Percentiles rank a stretch among this genome's conserved stretches.
Conservation (phyloP, 1,139 yeast genomes). For the Sugiyamaella castrensis region DNA sequence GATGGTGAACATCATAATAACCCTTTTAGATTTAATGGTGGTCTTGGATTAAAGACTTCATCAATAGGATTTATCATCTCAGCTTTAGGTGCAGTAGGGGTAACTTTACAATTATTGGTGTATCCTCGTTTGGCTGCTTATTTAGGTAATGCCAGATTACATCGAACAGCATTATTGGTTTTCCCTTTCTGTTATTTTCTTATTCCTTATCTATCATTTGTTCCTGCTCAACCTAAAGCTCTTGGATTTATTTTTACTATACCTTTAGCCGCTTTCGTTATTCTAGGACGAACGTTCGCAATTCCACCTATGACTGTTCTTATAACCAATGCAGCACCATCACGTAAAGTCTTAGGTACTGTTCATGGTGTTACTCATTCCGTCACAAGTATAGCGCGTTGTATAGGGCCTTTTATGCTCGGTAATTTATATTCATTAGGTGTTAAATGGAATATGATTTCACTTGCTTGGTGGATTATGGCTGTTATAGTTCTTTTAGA, state of each 20-base stretch:
- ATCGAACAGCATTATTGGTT: conserved; percentile 42
- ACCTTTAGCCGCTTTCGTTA: conserved; percentile 22
- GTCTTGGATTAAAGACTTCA: conserved; percentile 47
- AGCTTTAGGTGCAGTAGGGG: conserved; percentile 54
- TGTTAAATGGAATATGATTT: conserved; percentile 44
- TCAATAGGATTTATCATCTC: conserved; percentile 56
- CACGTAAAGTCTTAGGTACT: conserved; percentile 30
- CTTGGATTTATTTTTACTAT: conserved; percentile 33
- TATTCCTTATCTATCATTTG: conserved; percentile 53
- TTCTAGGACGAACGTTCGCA: conserved; percentile 32
- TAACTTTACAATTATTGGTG: conserved; percentile 47
- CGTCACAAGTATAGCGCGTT: conserved; percentile 52
- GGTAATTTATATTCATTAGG: conserved; percentile 51
- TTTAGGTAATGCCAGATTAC: conserved; percentile 48
- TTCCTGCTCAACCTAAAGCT: conserved; percentile 43
- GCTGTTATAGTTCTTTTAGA: conserved; percentile 34
- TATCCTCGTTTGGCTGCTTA: conserved; percentile 56
- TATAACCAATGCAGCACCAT: conserved; percentile 34
- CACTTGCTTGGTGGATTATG: conserved; percentile 53
- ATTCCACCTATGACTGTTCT: conserved; percentile 35
- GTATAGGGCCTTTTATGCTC: conserved; percentile 55
- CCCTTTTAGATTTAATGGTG: conserved; percentile 49
- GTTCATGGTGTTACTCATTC: conserved; percentile 35
- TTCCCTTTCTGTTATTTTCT: conserved; percentile 51
- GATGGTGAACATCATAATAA: conserved; percentile 21